Evolutionary conservation across 495 filamentous ascomycete genomes (phyloP), one percentile per base, ranked within the genome.

Genomic region (Xylaria flabelliformis): DNA sequence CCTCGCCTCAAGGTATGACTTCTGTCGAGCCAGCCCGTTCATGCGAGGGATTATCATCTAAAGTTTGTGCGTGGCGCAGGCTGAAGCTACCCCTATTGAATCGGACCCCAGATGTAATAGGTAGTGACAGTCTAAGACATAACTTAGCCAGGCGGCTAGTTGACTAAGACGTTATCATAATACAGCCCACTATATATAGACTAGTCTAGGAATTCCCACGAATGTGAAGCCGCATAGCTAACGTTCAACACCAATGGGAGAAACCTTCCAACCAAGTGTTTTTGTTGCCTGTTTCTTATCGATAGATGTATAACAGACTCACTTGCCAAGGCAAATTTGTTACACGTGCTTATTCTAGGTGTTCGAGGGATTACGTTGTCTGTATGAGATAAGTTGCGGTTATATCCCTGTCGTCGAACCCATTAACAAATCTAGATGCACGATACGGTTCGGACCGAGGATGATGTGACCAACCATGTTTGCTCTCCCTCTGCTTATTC

Each of bases 101-200:
- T 53, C 50, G 21, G 50, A 53, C 19, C 15, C 42, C 15, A 17
- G 42, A 46, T 17, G 15, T 13, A 5, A 24, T 51, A n/a, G n/a
- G n/a, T n/a, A 51, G n/a, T 51, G n/a, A 53, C 15, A 56, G 53
- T 32, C 53, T 56, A 26, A 56, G 53, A 56, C 53, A 56, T 17
- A 56, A 29, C 15, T 13, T 32, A 10, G 12, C 13, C 17, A 32
- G 26, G 53, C 53, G 53, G 53, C 26, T 56, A 56, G 17, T 56
- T 32, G 53, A 29, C 53, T 8, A 32, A 32, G 26, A 32, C 53
- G 19, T 12, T 15, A 13, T 56, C 15, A 9, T 26, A 26, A 53
- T 21, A 53, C 12, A 13, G 50, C 19, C 24, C 26, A 24, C 50
- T 51, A 24, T 21, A 10, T 19, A 21, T 21, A 51, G 46, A 19